Percentiles rank a stretch among this genome's conserved stretches.
phyloP scores from a whole-genome alignment of 2,329 filamentous ascomycete species.

The Phyllosticta capitalensis region DNA sequence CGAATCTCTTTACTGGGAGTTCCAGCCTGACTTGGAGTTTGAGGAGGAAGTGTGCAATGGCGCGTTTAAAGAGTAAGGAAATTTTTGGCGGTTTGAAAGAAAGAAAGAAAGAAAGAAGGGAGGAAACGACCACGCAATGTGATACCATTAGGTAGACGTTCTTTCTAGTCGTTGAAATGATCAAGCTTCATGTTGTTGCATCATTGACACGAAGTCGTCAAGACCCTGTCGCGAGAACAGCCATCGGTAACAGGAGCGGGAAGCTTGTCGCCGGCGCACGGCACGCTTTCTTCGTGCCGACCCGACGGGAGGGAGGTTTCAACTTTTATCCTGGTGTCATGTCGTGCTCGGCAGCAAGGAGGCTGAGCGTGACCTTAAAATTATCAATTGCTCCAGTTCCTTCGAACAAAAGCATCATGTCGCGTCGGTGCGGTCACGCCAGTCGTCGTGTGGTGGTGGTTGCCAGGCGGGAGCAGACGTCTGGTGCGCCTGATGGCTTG shows the following conservation, averaged over 20 bases:
- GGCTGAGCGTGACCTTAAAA: not conserved
- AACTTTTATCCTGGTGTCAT: not conserved
- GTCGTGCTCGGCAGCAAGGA: too few relatives aligned
- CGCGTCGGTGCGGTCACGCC: not conserved
- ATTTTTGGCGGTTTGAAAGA: too few relatives aligned
- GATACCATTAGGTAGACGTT: too few relatives aligned
- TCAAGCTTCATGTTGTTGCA: too few relatives aligned
- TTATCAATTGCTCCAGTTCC: not conserved
- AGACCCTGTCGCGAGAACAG: not conserved
- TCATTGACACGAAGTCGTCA: too few relatives aligned
- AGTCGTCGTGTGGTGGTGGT: not conserved
- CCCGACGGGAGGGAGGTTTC: not conserved
- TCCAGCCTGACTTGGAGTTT: conserved; percentile 38
- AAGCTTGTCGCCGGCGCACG: not conserved
- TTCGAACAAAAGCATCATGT: not conserved
- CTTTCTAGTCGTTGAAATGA: too few relatives aligned
- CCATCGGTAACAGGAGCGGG: not conserved
- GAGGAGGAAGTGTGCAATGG: conserved; percentile 18
- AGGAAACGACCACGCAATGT: too few relatives aligned
- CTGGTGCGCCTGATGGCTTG: not conserved
- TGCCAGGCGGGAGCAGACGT: not conserved
- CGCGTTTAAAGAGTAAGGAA: conserved; percentile 5
- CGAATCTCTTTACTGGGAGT: conserved; percentile 43
- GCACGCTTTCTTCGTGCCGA: not conserved
- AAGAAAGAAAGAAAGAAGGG: too few relatives aligned